These are phyloP conservation scores for Tuber melanosporum DNA, from an alignment of 495 filamentous ascomycete genomes.

Conservation along the genomic window DNA sequence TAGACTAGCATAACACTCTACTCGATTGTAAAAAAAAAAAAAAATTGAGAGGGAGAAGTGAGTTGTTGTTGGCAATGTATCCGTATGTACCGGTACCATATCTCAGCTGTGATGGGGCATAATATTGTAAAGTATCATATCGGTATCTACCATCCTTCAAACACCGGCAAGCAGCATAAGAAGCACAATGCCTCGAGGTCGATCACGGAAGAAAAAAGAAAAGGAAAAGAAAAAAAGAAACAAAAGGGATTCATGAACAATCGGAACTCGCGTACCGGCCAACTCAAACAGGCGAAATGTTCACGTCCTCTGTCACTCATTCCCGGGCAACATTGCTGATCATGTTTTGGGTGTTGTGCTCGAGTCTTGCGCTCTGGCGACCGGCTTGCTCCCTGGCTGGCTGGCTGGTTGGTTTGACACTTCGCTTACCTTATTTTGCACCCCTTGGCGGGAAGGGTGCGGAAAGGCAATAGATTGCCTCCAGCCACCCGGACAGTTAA, in stretches of 20 bases:
- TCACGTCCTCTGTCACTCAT: neutral
- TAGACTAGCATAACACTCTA: neutral
- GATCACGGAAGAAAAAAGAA: neutral
- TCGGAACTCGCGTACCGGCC: neutral
- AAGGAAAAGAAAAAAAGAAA: neutral
- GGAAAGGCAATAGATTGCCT: neutral
- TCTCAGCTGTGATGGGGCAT: neutral
- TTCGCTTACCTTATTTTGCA: neutral
- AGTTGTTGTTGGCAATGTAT: neutral
- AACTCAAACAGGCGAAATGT: neutral
- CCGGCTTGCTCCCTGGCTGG: neutral
- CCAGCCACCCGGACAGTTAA: neutral
- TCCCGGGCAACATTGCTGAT: neutral
- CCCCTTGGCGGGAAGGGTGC: neutral
- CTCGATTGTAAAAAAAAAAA: neutral
- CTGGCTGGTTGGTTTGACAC: neutral
- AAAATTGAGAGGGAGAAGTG: neutral
- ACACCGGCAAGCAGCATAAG: neutral
- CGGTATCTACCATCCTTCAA: neutral
- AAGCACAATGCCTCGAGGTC: neutral
- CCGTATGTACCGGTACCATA: neutral
- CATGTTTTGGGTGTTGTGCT: neutral
- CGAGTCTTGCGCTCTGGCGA: neutral
- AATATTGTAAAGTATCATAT: neutral
- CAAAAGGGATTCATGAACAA: neutral